Percentiles rank a stretch among this genome's conserved stretches.
Conservation (phyloP, 805 yeast genomes). For the Schwanniomyces sp. region DNA sequence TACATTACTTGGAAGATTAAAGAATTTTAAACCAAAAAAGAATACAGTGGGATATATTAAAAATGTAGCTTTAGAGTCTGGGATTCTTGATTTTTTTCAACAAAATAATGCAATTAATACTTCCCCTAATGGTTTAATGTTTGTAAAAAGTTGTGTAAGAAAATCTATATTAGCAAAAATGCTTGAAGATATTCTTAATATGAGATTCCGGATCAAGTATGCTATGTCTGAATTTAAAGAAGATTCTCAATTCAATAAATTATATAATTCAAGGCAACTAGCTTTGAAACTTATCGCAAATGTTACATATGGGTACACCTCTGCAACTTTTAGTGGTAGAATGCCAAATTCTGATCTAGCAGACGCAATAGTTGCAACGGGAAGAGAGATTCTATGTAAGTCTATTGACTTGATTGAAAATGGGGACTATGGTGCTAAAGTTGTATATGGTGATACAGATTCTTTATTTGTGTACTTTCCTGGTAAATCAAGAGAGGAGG, state of each 20-base stretch:
- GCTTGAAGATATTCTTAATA: conserved; percentile 79
- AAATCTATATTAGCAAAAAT: conserved; percentile 77
- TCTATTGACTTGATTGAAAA: conserved; percentile 72
- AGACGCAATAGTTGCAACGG: conserved; percentile 90
- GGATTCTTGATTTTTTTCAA: conserved; percentile 51
- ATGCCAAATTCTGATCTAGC: conserved; percentile 98
- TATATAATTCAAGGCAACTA: conserved; percentile 74
- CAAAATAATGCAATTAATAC: conserved; percentile 54
- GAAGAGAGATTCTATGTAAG: conserved; percentile 75
- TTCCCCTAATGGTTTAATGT: conserved; percentile 88
- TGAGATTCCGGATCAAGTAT: conserved; percentile 73
- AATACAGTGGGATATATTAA: conserved; percentile 59
- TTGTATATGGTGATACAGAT: conserved; percentile 97
- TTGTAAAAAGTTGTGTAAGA: conserved; percentile 63
- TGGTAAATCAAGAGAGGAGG: conserved; percentile 73
- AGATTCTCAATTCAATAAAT: conserved; percentile 49
- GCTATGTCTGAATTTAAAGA: conserved; percentile 57
- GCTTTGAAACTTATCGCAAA: conserved; percentile 90
- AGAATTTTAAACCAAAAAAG: conserved; percentile 46
- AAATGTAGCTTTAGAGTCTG: conserved; percentile 45
- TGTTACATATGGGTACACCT: conserved; percentile 94
- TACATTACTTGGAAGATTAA: conserved; percentile 63
- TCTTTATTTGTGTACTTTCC: conserved; percentile 89
- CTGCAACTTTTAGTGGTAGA: conserved; percentile 93
- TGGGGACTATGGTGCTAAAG: conserved; percentile 76